These are phyloP conservation scores for Curvularia hawaiiensis DNA, from an alignment of 2,329 filamentous ascomycete genomes.

Conservation along the genomic window DNA sequence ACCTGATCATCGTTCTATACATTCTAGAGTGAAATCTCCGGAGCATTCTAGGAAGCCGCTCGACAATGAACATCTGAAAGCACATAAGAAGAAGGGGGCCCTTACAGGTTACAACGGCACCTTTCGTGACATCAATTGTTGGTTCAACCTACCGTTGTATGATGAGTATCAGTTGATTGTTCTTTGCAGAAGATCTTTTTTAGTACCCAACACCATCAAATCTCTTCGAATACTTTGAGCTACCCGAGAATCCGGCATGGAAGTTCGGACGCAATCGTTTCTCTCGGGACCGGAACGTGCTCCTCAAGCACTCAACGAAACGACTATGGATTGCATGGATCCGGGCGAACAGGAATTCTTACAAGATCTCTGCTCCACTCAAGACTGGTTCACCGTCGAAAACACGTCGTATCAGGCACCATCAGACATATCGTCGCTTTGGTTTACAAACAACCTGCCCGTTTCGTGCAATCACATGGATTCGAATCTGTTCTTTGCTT, in stretches of 20 bases:
- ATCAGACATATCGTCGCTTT: background rate
- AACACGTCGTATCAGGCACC: background rate
- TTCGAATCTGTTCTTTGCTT: background rate
- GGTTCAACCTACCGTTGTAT: background rate
- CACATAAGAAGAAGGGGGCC: background rate
- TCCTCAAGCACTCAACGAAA: background rate
- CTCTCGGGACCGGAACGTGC: background rate
- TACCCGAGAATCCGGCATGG: background rate
- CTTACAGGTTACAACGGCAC: background rate
- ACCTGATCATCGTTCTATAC: background rate
- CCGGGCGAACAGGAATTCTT: background rate
- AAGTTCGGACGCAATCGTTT: background rate
- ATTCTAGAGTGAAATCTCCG: background rate
- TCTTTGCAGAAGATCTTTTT: background rate
- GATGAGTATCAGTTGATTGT: background rate
- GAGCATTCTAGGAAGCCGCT: background rate
- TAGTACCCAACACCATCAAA: background rate
- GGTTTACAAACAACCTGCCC: background rate
- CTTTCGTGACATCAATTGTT: background rate
- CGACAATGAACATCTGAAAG: background rate
- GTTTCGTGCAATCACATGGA: background rate
- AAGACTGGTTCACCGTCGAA: background rate
- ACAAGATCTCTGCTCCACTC: background rate
- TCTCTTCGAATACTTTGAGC: background rate
- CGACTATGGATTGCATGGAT: background rate